Base-by-base conservation (phyloP, 352 stramenopile genomes). In the Phytophthora multivora region DNA sequence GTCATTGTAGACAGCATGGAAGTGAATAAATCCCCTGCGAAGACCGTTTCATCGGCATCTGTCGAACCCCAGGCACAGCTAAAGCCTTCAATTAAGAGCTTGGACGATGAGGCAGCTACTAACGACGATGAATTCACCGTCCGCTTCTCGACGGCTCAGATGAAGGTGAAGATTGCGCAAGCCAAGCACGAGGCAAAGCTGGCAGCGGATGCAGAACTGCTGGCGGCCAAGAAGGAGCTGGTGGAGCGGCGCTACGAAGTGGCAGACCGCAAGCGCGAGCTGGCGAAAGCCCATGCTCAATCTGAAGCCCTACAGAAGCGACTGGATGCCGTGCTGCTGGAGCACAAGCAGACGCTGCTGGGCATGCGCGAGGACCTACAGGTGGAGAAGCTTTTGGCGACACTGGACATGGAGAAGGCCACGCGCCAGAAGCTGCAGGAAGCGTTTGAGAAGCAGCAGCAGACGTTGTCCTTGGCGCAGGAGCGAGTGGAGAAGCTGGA, bases 361-460 rank as follows among this genome's bases (percentile, higher is more conserved):
- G 79, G 76, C 15, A 88, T 78, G 76, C 67, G 66, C 30, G 69
- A 79, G 28, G 68, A 83, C n/a, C 31, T 86, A 47, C 33, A 76
- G 28, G 40, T 79, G 25, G 74, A 88, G 40, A 77, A 61, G 48
- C 56, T 91, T 2, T 39, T 85, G 58, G 81, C 72, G 6, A 73
- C 72, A 46, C 66, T 91, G 23, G 79, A 90, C n/a, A 62, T 73
- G 23, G 80, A 91, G 49, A 88, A 86, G 43, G 61, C 57, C 0
- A 54, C 54, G 23, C 78, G 74, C 12, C 58, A 73, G 21, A 73
- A 75, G 36, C 64, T 91, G 5, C 65, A 63, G 2, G 49, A 66
- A 42, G 47, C 48, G 7, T 84, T 79, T 26, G 69, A 79, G 38
- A 60, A 58, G 51, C 77, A 90, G 51, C 84, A 80, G 25, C 62